Evolutionary conservation across 2,329 filamentous ascomycete species (phyloP).

Genomic region (Grosmannia serpens): DNA sequence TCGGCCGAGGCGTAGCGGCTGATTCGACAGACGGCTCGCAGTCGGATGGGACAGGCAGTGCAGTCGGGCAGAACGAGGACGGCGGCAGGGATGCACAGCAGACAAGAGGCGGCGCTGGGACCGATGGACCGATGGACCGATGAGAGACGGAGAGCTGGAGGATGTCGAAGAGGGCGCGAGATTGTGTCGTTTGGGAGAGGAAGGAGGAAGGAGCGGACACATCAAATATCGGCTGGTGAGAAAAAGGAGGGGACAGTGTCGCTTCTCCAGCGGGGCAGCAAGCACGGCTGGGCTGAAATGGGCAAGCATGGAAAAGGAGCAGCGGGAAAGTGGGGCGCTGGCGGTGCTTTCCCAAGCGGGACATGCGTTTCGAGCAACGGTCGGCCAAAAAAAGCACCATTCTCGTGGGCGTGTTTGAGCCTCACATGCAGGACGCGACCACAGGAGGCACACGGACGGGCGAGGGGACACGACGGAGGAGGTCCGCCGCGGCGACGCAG

Average conservation of each 20-base stretch:
- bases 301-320: background rate
- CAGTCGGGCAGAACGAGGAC: background rate
- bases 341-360: background rate
- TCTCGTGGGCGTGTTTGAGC: background rate
- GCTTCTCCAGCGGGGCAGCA: slow-evolving; percentile 3
- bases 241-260: slow-evolving; percentile 8
- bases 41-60: background rate
- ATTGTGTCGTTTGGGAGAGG: background rate
- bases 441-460: no score
- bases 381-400: background rate
- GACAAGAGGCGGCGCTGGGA: background rate
- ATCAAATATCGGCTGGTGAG: background rate
- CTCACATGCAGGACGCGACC: background rate
- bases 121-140: background rate
- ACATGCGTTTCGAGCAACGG: background rate
- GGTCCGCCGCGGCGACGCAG: background rate
- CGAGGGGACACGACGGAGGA: no score
- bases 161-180: background rate
- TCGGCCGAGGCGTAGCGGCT: background rate
- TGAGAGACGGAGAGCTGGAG: background rate
- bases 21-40: background rate
- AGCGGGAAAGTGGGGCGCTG: background rate
- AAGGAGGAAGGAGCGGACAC: background rate
- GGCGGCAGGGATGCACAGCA: background rate
- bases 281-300: slow-evolving; percentile 2